Evolutionary conservation across 1,139 yeast species (phyloP).

Genomic region (Scheffersomyces insectosa): DNA sequence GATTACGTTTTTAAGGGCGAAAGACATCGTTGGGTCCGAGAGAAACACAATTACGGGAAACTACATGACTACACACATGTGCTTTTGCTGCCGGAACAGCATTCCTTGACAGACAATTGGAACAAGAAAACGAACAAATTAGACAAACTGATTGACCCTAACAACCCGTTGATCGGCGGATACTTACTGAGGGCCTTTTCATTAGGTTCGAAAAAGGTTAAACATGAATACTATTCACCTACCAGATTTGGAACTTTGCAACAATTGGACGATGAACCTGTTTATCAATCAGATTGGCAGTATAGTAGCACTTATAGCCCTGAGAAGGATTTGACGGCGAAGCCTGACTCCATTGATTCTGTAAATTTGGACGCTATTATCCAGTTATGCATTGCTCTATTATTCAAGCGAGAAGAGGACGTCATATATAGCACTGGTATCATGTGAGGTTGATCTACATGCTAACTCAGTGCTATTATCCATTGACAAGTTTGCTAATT

Average conservation of each 20-base stretch:
- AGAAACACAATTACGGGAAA: constrained; percentile 1
- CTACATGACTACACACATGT: constrained; percentile 3
- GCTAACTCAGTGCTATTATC: too few relatives aligned
- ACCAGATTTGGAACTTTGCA: neutral
- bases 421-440: neutral
- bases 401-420: constrained; percentile 8
- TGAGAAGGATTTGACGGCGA: neutral
- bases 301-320: too few relatives aligned
- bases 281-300: neutral
- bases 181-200: too few relatives aligned
- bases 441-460: too few relatives aligned
- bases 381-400: constrained; percentile 7
- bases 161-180: too few relatives aligned
- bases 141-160: too few relatives aligned
- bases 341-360: constrained; percentile 4
- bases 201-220: neutral
- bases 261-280: neutral
- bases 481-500: too few relatives aligned
- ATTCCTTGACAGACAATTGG: constrained; percentile 9
- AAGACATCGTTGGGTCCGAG: constrained; percentile 8
- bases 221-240: constrained; percentile 1
- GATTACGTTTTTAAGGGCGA: constrained; percentile 8
- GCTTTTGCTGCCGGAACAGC: constrained; percentile 5
- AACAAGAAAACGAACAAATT: constrained; percentile 2
- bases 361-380: constrained; percentile 5